Evolutionary conservation across 176 grass and related monocot genomes (phyloP).

Genomic region (Oryza brachyantha): DNA sequence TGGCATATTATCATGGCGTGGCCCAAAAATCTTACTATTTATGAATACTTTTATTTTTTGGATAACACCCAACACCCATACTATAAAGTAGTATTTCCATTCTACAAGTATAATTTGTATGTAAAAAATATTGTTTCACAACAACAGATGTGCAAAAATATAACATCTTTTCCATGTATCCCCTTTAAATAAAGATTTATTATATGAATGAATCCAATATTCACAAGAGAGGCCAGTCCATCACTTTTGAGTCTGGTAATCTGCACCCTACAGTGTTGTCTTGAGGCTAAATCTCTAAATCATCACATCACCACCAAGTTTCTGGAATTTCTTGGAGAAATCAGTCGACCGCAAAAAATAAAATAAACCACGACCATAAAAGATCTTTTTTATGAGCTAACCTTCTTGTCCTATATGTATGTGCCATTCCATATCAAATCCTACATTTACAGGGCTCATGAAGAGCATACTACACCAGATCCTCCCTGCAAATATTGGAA

Average conservation of each 20-base stretch:
- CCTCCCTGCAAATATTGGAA: conserved; percentile 30
- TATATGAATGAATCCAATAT: not conserved
- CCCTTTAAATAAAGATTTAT: not conserved
- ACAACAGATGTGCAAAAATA: not conserved
- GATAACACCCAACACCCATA: not conserved
- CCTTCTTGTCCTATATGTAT: not conserved
- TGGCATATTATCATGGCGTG: not conserved
- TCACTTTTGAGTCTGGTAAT: not conserved
- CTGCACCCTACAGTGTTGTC: not conserved
- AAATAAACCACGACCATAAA: not conserved
- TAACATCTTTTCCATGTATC: not conserved
- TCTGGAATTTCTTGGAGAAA: not conserved
- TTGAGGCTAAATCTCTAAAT: not conserved
- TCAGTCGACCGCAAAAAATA: not conserved
- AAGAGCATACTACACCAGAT: conserved; percentile 31
- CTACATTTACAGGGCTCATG: conserved; percentile 7
- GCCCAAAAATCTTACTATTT: not conserved
- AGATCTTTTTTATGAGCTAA: not conserved
- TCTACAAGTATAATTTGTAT: not conserved
- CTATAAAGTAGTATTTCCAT: not conserved
- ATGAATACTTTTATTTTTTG: not conserved
- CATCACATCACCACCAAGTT: not conserved
- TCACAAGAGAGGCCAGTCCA: not conserved
- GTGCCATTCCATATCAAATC: not conserved
- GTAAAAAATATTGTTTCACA: not conserved